phyloP scores from a whole-genome alignment of 2,329 filamentous ascomycete genomes.

The Pyrenophora graminea region DNA sequence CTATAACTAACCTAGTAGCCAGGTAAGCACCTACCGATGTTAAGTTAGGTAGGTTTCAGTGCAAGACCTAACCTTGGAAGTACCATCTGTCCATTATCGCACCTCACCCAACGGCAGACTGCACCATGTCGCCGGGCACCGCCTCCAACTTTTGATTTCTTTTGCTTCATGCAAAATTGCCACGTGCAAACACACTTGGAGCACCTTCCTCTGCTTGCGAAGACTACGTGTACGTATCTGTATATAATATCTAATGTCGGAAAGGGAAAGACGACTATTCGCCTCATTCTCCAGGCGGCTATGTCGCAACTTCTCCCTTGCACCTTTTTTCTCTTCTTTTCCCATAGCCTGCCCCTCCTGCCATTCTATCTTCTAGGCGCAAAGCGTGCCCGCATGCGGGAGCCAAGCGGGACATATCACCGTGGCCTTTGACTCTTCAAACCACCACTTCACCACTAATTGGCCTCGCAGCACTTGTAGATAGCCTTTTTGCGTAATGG shows the following conservation, averaged over 20 bases:
- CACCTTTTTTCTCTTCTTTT: not conserved
- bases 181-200: conserved; percentile 10
- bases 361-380: not conserved
- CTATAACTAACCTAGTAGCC: too few relatives aligned
- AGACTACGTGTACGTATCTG: conserved; percentile 35
- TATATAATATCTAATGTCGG: conserved; percentile 16
- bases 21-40: too few relatives aligned
- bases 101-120: not conserved
- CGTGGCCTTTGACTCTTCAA: conserved; percentile 3
- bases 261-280: conserved; percentile 20
- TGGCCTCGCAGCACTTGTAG: conserved; percentile 36
- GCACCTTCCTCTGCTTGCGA: conserved; percentile 35
- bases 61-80: conserved; percentile 7
- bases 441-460: conserved; percentile 31
- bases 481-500: conserved; percentile 45
- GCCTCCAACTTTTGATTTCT: conserved; percentile 29
- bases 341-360: not conserved
- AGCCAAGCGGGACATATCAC: conserved; percentile 8
- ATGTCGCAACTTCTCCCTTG: conserved; percentile 3
- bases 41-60: not conserved
- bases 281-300: conserved; percentile 1
- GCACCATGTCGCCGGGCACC: conserved; percentile 26
- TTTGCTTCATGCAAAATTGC: conserved; percentile 11
- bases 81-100: conserved; percentile 34
- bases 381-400: not conserved